Evolutionary conservation across 345 rosid species (phyloP), one percentile per base, ranked within the genome.

Genomic region (Citrus hindsii): DNA sequence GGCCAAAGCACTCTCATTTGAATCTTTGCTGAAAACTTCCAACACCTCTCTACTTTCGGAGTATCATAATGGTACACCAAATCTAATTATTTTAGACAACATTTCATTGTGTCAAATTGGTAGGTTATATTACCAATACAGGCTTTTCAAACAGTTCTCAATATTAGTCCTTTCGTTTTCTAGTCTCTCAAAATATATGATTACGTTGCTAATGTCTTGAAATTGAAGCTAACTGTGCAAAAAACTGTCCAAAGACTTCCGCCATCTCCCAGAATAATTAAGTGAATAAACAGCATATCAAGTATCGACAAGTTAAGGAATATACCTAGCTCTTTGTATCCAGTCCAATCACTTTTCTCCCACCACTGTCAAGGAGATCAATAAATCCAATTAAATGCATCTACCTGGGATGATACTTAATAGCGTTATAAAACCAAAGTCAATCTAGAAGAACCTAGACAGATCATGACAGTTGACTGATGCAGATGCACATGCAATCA

Each of bases 301-400:
- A 74, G 64, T 61, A 76, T 66, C 35, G 40, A 63, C 63, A 68
- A 76, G 73, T 60, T 58, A 72, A 83, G 80, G 40, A 72, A 64
- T 75, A 73, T 92, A 93, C 98, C 99, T 85, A 96, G 90, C 85
- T 96, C 99, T 90, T 94, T 96, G 94, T 93, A 90, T 80, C 99
- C 98, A 24, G 90, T 93, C 99, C 99, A 96, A 85, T 93, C 90
- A 89, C 99, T 94, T 87, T 96, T 96, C 95, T 96, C 99, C 99
- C 99, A 96, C 99, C 99, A 96, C 99, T 96, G 99, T 85, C 94
- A 96, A 91, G 82, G 84, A 91, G 86, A 90, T 85, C 86, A 93
- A 93, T 74, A 90, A 92, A 92, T 86, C 89, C 84, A 84, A 89
- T 89, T 94, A 92, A 89, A 89, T 58, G 88, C 88, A 83, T 85